Evolutionary conservation across 495 filamentous ascomycete genomes (phyloP).

Genomic region (Aspergillus bridgeri): DNA sequence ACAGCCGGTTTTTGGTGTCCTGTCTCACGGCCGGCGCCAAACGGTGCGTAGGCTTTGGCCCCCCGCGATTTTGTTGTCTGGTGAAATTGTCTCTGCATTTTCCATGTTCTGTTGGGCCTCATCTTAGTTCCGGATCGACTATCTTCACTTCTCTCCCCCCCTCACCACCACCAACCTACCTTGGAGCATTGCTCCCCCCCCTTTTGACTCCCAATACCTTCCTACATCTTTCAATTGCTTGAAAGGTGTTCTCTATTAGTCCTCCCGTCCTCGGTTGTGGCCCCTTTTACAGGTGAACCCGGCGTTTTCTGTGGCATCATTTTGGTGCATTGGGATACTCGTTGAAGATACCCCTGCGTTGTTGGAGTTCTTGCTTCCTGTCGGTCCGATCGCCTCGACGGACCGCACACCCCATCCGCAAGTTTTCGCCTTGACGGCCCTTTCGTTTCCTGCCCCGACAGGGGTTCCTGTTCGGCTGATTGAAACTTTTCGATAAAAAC

Average conservation of each 20-base stretch:
- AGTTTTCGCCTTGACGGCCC: slow-evolving; percentile 44
- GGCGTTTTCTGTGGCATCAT: slow-evolving; percentile 35
- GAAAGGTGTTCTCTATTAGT: neutral
- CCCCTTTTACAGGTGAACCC: slow-evolving; percentile 29
- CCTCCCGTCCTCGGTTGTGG: slow-evolving; percentile 21
- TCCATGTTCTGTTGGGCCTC: slow-evolving; percentile 21
- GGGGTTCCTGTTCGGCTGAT: slow-evolving; percentile 22
- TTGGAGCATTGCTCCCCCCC: neutral
- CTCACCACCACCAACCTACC: neutral
- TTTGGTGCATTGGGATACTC: slow-evolving; percentile 37
- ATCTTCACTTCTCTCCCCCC: slow-evolving; percentile 4
- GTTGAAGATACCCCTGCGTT: slow-evolving; percentile 43
- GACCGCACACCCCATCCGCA: slow-evolving; percentile 32
- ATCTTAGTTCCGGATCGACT: slow-evolving; percentile 19
- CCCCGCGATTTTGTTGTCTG: slow-evolving; percentile 22
- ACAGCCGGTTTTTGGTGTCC: slow-evolving; percentile 55
- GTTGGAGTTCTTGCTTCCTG: slow-evolving; percentile 30
- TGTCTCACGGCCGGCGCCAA: slow-evolving; percentile 55
- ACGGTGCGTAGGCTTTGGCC: slow-evolving; percentile 55
- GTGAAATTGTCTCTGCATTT: slow-evolving; percentile 25
- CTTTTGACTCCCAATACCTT: neutral
- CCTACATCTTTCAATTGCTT: neutral
- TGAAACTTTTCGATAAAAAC: slow-evolving; percentile 4
- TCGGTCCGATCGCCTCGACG: slow-evolving; percentile 31
- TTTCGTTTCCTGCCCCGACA: slow-evolving; percentile 30